Conservation (phyloP, 2,329 filamentous ascomycete species). For the Zelopaecilomyces penicillatus region DNA sequence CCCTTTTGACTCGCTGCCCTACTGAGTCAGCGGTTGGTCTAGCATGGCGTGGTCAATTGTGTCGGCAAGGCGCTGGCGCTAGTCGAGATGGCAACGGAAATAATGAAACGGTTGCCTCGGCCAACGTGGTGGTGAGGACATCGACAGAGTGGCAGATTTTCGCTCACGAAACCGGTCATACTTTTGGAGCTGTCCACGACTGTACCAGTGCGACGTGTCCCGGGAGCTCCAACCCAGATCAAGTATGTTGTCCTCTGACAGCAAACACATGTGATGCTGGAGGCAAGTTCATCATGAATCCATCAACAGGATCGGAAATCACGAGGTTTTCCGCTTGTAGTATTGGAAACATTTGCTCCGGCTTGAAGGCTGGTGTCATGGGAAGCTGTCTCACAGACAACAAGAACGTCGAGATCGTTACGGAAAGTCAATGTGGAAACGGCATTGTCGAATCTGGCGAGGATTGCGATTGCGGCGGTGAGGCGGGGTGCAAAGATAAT, state of each 20-base stretch:
- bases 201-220: slow-evolving; percentile 67
- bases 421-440: slow-evolving; percentile 83
- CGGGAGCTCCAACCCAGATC: slow-evolving; percentile 38
- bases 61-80: slow-evolving; percentile 49
- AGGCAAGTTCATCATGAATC: slow-evolving; percentile 91
- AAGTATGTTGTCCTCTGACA: slow-evolving; percentile 73
- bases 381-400: slow-evolving; percentile 77
- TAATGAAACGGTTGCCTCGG: slow-evolving; percentile 69
- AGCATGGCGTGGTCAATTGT: slow-evolving; percentile 87
- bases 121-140: slow-evolving; percentile 84
- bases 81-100: slow-evolving; percentile 39
- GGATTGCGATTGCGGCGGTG: slow-evolving; percentile 90
- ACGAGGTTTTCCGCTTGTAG: slow-evolving; percentile 78
- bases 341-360: slow-evolving; percentile 89
- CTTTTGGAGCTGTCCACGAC: slow-evolving; percentile 92
- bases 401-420: slow-evolving; percentile 70
- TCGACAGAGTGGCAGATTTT: slow-evolving; percentile 89
- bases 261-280: slow-evolving; percentile 61
- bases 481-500: slow-evolving; percentile 62
- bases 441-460: slow-evolving; percentile 93
- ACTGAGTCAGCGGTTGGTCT: slow-evolving; percentile 81
- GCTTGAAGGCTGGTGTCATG: slow-evolving; percentile 69
- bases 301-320: slow-evolving; percentile 67
- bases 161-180: slow-evolving; percentile 89
- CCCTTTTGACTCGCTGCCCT: slow-evolving; percentile 71